Percentiles rank a stretch among this genome's conserved stretches.
These are phyloP conservation scores for Bipolaris sorokiniana DNA, from an alignment of 2,329 filamentous ascomycete species.

Conservation along the genomic window DNA sequence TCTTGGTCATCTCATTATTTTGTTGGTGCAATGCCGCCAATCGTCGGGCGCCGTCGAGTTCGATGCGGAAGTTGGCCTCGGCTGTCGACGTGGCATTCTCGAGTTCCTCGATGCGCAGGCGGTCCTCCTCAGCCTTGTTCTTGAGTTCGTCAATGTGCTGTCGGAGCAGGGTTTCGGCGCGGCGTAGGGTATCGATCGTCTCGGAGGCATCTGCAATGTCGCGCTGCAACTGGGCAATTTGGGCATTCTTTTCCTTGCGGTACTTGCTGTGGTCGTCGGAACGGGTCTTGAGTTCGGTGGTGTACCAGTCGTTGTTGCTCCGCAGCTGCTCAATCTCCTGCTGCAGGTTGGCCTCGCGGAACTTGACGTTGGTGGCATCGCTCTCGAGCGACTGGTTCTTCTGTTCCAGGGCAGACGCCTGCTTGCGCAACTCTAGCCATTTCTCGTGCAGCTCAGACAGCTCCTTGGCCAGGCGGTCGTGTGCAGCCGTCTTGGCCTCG, in stretches of 20 bases:
- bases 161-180: conserved; percentile 79
- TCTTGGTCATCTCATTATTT: conserved; percentile 73
- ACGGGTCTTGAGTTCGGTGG: conserved; percentile 89
- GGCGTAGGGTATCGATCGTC: conserved; percentile 76
- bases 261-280: conserved; percentile 84
- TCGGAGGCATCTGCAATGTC: conserved; percentile 84
- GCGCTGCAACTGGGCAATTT: conserved; percentile 86
- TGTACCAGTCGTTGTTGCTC: conserved; percentile 91
- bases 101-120: conserved; percentile 81
- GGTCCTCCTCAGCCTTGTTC: conserved; percentile 82
- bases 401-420: conserved; percentile 82
- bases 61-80: conserved; percentile 86
- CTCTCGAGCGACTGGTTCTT: conserved; percentile 82
- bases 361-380: conserved; percentile 79
- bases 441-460: conserved; percentile 89
- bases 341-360: conserved; percentile 86
- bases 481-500: conserved; percentile 85
- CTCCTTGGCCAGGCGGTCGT: conserved; percentile 85
- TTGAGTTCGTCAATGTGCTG: conserved; percentile 83
- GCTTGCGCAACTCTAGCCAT: conserved; percentile 80
- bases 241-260: conserved; percentile 91
- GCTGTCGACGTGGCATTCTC: conserved; percentile 80
- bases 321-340: conserved; percentile 89
- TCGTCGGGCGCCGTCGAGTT: conserved; percentile 80
- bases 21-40: conserved; percentile 83